Evolutionary conservation across 805 yeast species (phyloP).

Genomic region (Saccharomycopsis guyanensis): DNA sequence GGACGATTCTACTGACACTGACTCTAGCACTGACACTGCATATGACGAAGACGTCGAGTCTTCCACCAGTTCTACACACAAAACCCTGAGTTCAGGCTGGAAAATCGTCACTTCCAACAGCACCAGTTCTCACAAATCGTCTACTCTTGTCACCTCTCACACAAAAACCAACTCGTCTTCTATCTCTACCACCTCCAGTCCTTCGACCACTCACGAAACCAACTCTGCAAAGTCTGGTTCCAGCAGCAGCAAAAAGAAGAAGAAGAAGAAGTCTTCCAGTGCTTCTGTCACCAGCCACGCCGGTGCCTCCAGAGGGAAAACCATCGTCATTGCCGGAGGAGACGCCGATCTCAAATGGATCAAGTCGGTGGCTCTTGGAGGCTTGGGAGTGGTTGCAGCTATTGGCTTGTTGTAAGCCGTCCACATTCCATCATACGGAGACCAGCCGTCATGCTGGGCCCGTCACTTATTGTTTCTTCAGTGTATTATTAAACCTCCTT

Average conservation of each 20-base stretch:
- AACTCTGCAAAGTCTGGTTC: neutral
- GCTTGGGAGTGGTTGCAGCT: neutral
- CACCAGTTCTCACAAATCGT: neutral
- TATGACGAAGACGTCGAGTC: neutral
- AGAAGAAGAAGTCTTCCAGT: conserved; percentile 1
- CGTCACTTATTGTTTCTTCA: no score
- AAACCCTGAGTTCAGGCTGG: neutral
- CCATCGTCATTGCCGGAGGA: neutral
- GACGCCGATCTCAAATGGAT: neutral
- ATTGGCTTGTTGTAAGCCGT: neutral
- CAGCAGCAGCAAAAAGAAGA: neutral
- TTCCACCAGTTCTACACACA: neutral
- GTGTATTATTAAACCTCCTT: no score
- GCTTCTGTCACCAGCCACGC: conserved; percentile 5
- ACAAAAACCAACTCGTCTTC: neutral
- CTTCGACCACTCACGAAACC: neutral
- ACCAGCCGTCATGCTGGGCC: no score
- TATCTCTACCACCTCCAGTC: neutral
- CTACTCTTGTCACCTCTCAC: neutral
- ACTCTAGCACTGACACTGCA: neutral
- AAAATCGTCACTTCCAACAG: neutral
- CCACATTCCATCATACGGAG: no score
- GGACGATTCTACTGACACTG: neutral
- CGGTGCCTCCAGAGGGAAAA: neutral
- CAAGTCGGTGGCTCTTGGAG: neutral